Conservation (phyloP, 176 grass and related monocot genomes). For the Lolium rigidum region DNA sequence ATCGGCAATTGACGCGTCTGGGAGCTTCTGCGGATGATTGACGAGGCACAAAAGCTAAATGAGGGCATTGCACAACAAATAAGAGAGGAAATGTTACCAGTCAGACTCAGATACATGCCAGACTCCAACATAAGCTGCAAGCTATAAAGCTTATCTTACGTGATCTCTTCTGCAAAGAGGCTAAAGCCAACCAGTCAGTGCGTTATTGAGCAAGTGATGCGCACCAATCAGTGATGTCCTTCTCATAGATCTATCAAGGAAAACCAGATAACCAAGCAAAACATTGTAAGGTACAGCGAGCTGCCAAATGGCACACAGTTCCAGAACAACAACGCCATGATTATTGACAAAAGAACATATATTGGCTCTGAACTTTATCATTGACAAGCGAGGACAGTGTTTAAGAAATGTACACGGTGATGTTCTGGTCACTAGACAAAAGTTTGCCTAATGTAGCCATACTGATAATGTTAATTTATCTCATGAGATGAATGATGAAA, state of each 20-base stretch:
- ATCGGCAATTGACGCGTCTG: no score
- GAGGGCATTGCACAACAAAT: neutral
- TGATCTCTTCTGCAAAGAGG: neutral
- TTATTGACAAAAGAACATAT: slow-evolving; percentile 25
- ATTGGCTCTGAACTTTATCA: slow-evolving; percentile 12
- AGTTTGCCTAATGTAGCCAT: slow-evolving; percentile 22
- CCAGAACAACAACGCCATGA: neutral
- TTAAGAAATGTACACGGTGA: slow-evolving; percentile 18
- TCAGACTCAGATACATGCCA: slow-evolving; percentile 22
- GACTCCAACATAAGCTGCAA: neutral
- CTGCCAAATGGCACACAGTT: slow-evolving; percentile 40
- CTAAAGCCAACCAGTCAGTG: slow-evolving; percentile 16
- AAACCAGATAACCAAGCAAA: slow-evolving; percentile 17
- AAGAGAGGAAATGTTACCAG: neutral
- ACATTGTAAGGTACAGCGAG: neutral
- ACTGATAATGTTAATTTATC: slow-evolving; percentile 23
- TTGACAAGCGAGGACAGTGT: slow-evolving; percentile 2
- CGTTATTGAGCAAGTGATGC: neutral
- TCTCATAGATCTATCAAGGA: slow-evolving; percentile 17
- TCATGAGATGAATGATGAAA: neutral
- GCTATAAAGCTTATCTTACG: slow-evolving; percentile 17
- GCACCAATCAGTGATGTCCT: slow-evolving; percentile 29
- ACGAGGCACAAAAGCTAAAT: no score
- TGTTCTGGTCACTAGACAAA: slow-evolving; percentile 28
- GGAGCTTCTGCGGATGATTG: no score